Base-by-base conservation (phyloP, 257 asterid species). In the Plantago major region DNA sequence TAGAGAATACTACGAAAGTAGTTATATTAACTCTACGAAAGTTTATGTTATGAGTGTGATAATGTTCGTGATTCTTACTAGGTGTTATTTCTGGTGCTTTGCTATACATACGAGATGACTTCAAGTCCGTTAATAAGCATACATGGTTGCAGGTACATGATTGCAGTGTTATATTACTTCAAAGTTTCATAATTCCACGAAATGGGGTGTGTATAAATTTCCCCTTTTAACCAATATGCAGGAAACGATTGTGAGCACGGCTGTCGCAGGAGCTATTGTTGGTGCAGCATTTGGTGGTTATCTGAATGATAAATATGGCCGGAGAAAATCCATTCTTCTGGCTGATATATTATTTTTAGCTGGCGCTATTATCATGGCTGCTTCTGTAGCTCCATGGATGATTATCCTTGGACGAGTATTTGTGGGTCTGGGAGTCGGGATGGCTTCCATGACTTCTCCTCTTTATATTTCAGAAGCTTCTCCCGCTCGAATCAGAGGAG, bases 61-160 rank as follows among this genome's bases (percentile, higher is more conserved):
- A 3, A 53, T 26, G 17, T 11, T 46, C 45, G 48, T 17, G 70
- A 64, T 28, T 57, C 54, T 57, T 30, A n/a, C 44, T 55, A 87
- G 95, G 96, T 67, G 96, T 89, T 74, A 89, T 89, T 59, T 89
- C 96, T 11, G 96, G 96, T 50, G 96, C 96, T 19, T 74, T 84
- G 47, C 93, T 89, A 19, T 89, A 89, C 69, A 88, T 85, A 63
- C 73, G 79, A 22, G 89, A 84, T 17, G 95, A 84, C 14, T 89
- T 63, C 46, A 64, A 64, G 55, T 38, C 81, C 6, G 96, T 89
- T 10, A 67, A 71, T 1, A 74, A 19, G 60, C 53, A 82, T 7
- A 85, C 95, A 33, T 83, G 88, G 88, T 69, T 83, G 72, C 89
- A 81, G 86, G 96, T 69, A 63, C 71, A 71, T 58, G 3, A 4